Evolutionary conservation across 305 asterid species (phyloP).

Genomic region (Fraxinus baroniana): DNA sequence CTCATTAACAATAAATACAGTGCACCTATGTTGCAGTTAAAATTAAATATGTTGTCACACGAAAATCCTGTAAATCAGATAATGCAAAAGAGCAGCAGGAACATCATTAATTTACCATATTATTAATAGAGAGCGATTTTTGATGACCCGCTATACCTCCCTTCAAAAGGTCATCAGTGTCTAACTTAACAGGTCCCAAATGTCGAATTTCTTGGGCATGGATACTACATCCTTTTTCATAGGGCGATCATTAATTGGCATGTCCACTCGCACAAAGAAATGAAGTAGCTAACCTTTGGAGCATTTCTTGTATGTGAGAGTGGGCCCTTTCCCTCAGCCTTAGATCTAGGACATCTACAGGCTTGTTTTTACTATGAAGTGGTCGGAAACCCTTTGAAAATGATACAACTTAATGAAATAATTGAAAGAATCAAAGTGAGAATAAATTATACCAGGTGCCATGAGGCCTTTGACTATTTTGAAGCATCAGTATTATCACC

Average conservation of each 20-base stretch:
- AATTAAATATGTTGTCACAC: constrained; percentile 4
- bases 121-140: constrained; percentile 27
- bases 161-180: background rate
- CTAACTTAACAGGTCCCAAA: constrained; percentile 51
- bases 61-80: constrained; percentile 43
- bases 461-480: constrained; percentile 77
- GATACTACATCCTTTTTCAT: constrained; percentile 62
- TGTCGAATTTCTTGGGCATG: constrained; percentile 80
- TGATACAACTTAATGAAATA: background rate
- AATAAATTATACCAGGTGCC: constrained; percentile 74
- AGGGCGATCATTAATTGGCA: constrained; percentile 62
- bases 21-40: constrained; percentile 19
- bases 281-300: constrained; percentile 81
- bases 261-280: constrained; percentile 72
- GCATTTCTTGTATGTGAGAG: constrained; percentile 94
- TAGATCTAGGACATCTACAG: constrained; percentile 71
- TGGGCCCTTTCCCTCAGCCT: constrained; percentile 87
- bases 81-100: constrained; percentile 79
- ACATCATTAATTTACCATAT: constrained; percentile 53
- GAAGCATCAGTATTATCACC: constrained; percentile 19
- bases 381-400: constrained; percentile 27
- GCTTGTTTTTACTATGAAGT: constrained; percentile 60
- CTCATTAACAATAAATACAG: constrained; percentile 27
- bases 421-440: background rate
- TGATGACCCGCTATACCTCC: no score